Conservation (phyloP, 352 stramenopile species). For the Globisporangium heterothallicum region DNA sequence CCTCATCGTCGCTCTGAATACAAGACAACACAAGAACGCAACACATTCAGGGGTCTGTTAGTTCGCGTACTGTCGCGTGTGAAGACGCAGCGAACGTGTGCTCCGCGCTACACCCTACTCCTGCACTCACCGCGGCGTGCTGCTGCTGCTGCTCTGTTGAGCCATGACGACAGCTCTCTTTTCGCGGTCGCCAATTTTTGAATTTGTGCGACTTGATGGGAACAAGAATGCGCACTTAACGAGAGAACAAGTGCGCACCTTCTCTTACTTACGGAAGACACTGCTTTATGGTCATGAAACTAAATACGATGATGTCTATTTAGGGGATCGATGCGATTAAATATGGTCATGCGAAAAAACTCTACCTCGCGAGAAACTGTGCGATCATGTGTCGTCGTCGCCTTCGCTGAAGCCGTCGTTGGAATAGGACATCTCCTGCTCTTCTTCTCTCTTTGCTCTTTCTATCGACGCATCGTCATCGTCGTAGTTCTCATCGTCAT, state of each 20-base stretch:
- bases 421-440: slow-evolving; percentile 16
- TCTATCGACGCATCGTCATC: slow-evolving; percentile 8
- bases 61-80: no score
- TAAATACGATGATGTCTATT: no score
- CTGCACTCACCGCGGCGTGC: neutral
- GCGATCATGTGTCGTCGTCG: slow-evolving; percentile 3
- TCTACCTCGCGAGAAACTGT: no score
- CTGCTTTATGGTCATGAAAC: neutral
- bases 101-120: neutral
- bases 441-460: slow-evolving; percentile 7
- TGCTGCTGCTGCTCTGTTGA: neutral
- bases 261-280: neutral
- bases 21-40: neutral
- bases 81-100: neutral
- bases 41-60: no score
- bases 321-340: neutral
- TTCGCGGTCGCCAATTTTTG: neutral
- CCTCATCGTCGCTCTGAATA: neutral
- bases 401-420: slow-evolving; percentile 37
- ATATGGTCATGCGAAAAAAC: no score
- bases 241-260: neutral
- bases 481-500: slow-evolving; percentile 38
- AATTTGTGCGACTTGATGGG: no score
- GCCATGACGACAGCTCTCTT: neutral
- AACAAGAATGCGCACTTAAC: neutral